phyloP scores from a whole-genome alignment of 1,284 basidiomycete species.

The Microbotryum saponariae region DNA sequence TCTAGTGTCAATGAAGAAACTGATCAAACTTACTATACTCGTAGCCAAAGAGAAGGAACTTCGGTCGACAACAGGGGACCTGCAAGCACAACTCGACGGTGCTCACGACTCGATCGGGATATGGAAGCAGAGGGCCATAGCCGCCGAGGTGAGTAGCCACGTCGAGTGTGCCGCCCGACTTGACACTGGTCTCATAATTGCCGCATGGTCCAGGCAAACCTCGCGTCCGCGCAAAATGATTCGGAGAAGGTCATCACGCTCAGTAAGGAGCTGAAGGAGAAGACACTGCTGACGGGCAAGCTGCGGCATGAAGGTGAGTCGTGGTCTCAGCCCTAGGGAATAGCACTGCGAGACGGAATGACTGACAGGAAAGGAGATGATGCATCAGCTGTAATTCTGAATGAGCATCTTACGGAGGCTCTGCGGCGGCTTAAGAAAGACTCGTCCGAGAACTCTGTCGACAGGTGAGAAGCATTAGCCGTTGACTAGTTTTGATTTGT shows the following conservation, averaged over 20 bases:
- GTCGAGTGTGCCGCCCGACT: no score
- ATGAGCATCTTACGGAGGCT: conserved; percentile 95
- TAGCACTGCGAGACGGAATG: no score
- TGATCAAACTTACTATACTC: not conserved
- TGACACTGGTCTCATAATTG: no score
- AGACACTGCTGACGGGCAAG: conserved; percentile 82
- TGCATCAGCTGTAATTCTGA: conserved; percentile 75
- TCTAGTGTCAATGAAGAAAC: not conserved
- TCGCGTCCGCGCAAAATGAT: conserved; percentile 66
- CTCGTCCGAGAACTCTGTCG: conserved; percentile 80
- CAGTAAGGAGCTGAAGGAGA: conserved; percentile 88
- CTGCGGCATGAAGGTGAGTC: conserved; percentile 79
- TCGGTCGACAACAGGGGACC: conserved; percentile 67
- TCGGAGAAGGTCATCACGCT: conserved; percentile 59
- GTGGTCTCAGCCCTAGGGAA: not conserved
- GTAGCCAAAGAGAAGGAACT: conserved; percentile 50
- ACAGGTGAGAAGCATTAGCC: conserved; percentile 46
- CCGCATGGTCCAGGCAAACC: conserved; percentile 37
- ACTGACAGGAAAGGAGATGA: no score
- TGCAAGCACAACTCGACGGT: conserved; percentile 63
- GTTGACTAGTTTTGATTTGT: not conserved
- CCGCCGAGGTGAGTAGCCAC: conserved; percentile 61
- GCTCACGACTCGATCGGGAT: conserved; percentile 68
- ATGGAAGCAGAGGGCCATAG: conserved; percentile 73
- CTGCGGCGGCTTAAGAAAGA: conserved; percentile 82